Conservation (phyloP, 1,284 basidiomycete species). For the Cryptococcus sp. region DNA sequence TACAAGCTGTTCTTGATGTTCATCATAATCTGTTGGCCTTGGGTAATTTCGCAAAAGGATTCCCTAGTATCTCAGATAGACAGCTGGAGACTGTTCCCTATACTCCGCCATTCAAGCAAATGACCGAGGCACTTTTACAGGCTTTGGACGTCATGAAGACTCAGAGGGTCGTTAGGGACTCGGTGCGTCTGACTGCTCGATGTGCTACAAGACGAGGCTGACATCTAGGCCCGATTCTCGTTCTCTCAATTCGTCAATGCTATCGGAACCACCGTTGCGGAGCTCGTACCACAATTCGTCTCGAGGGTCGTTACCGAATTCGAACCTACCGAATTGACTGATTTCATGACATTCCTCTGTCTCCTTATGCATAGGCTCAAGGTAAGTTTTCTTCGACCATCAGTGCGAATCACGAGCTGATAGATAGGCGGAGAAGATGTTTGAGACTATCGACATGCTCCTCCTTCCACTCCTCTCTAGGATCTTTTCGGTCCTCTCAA, state of each 20-base stretch:
- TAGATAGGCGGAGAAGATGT: constrained; percentile 27
- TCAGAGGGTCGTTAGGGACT: constrained; percentile 84
- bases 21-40: constrained; percentile 95
- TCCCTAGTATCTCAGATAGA: constrained; percentile 76
- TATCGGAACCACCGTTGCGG: constrained; percentile 65
- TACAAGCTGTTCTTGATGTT: constrained; percentile 73
- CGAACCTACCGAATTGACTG: constrained; percentile 85
- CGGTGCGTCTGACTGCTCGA: constrained; percentile 56
- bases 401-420: constrained; percentile 14
- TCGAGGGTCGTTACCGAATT: constrained; percentile 83
- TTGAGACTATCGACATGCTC: constrained; percentile 79
- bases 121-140: constrained; percentile 84
- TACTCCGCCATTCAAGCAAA: constrained; percentile 75
- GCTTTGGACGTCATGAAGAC: constrained; percentile 83
- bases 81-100: constrained; percentile 68
- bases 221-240: constrained; percentile 75
- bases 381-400: no score
- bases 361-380: constrained; percentile 88
- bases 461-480: constrained; percentile 80
- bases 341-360: constrained; percentile 92
- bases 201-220: not conserved
- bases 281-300: constrained; percentile 60
- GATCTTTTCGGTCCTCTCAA: constrained; percentile 73
- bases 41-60: constrained; percentile 93
- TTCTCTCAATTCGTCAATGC: constrained; percentile 91